These are phyloP conservation scores for Solanum ossicruentum DNA, from an alignment of 257 asterid genomes.

Conservation along the genomic window DNA sequence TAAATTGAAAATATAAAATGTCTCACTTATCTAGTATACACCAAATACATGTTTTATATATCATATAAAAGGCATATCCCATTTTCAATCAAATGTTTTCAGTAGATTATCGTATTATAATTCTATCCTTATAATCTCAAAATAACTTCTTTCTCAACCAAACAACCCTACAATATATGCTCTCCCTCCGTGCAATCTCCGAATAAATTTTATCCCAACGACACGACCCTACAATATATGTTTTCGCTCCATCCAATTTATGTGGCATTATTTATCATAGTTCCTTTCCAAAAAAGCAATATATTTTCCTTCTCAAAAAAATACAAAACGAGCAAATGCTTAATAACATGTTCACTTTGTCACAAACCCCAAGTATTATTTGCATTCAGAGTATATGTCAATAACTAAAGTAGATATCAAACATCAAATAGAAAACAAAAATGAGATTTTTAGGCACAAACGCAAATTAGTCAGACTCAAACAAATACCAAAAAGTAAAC, in stretches of 20 bases:
- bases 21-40: not conserved
- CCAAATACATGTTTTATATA: not conserved
- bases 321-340: too few relatives aligned
- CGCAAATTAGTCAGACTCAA: not conserved
- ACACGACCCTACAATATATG: too few relatives aligned
- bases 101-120: not conserved
- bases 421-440: too few relatives aligned
- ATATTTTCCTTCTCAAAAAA: not conserved
- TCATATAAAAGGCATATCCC: not conserved
- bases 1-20: not conserved
- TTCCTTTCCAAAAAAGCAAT: not conserved
- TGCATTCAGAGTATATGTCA: too few relatives aligned
- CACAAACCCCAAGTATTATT: too few relatives aligned
- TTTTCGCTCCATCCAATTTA: not conserved
- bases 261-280: not conserved
- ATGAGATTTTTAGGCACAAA: not conserved
- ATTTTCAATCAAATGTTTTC: not conserved
- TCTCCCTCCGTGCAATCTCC: not conserved
- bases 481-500: not conserved
- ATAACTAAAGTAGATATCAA: too few relatives aligned
- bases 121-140: not conserved
- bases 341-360: too few relatives aligned
- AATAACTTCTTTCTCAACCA: not conserved
- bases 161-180: rapidly evolving
- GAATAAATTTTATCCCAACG: too few relatives aligned